Base-by-base conservation (phyloP, 306 rosid species). In the Glycine tomentella region DNA sequence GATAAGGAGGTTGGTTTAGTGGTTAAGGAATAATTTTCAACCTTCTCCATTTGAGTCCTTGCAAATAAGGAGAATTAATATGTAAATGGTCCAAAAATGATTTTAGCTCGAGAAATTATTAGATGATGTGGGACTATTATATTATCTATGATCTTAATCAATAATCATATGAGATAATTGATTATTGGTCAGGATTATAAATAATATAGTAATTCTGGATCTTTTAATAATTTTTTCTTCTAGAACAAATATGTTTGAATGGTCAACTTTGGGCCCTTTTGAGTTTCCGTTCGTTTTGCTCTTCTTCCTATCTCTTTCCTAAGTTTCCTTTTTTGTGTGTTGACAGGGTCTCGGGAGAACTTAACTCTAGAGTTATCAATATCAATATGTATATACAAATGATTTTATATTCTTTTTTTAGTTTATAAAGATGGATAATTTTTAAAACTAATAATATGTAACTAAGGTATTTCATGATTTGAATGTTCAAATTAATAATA, bases 231-330 rank as follows among this genome's bases (percentile, higher is more conserved):
- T 25, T 25, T 25, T 1, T 25, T 2, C 31, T 25, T 20, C 1
- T 36, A 36, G 2, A 36, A 36, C 16, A 20, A 20, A 42, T 8
- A n/a, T 50, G 20, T 70, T 70, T 70, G 75, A 69, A 69, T 25
- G 61, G 76, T 72, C 76, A 72, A 72, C 49, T 51, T 72, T 72
- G 76, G 45, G 3, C 8, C 9, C 7, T 42, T 2, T 45, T 16
- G 74, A 2, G 20, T 69, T 45, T 45, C 5, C 34, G 7, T 45
- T 9, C 0, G 4, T 16, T 17, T 66, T 8, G 2, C 52, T 8
- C 4, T 67, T 16, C 36, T 42, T 68, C 55, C 55, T 44, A 8
- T 15, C 53, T 42, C 53, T 44, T 42, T 67, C 72, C 34, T 9
- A 8, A 2, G 3, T 46, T 9, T 46, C 3, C 6, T 42, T 3